Evolutionary conservation across 352 stramenopile species (phyloP).

Genomic region (Nothophytophthora sp.): DNA sequence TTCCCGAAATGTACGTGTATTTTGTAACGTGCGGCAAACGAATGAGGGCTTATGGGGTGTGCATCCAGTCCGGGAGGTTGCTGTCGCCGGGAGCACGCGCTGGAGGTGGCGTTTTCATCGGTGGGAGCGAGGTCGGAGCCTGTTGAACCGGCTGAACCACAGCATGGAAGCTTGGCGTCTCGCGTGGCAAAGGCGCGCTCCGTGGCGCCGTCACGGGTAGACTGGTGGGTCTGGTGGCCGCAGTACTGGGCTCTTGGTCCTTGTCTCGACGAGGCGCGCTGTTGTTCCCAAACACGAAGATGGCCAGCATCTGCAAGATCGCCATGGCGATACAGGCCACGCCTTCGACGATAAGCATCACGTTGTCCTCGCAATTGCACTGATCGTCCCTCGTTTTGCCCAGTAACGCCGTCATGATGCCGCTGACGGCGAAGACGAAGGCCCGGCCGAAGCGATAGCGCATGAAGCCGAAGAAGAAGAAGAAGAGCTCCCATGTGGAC

Average conservation of each 20-base stretch:
- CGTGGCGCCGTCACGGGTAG: constrained; percentile 4
- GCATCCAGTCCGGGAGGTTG: constrained; percentile 34
- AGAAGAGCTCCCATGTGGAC: constrained; percentile 62
- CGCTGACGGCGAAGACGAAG: constrained; percentile 53
- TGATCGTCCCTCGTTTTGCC: constrained; percentile 57
- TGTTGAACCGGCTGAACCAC: constrained; percentile 23
- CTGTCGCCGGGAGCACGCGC: constrained; percentile 1
- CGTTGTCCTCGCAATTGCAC: constrained; percentile 51
- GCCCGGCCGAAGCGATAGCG: constrained; percentile 68
- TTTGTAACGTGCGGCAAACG: not conserved
- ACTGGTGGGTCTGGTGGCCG: constrained; percentile 1
- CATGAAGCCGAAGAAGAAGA: constrained; percentile 84
- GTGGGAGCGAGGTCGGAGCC: not conserved
- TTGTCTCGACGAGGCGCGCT: constrained; percentile 15
- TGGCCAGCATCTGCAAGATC: constrained; percentile 41
- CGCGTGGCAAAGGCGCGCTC: constrained; percentile 2
- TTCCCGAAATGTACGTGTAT: no score
- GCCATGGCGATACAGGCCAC: constrained; percentile 50
- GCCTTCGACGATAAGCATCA: constrained; percentile 56
- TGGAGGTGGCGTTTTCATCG: not conserved
- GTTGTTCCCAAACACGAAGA: constrained; percentile 60
- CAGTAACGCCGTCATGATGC: constrained; percentile 62
- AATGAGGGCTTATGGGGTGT: constrained; percentile 11
- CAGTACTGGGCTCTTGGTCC: constrained; percentile 1
- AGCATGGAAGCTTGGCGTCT: constrained; percentile 13